Evolutionary conservation across 202 grass and related monocot species (phyloP), one percentile per base, ranked within the genome.

Genomic region (Carex sylvatica): DNA sequence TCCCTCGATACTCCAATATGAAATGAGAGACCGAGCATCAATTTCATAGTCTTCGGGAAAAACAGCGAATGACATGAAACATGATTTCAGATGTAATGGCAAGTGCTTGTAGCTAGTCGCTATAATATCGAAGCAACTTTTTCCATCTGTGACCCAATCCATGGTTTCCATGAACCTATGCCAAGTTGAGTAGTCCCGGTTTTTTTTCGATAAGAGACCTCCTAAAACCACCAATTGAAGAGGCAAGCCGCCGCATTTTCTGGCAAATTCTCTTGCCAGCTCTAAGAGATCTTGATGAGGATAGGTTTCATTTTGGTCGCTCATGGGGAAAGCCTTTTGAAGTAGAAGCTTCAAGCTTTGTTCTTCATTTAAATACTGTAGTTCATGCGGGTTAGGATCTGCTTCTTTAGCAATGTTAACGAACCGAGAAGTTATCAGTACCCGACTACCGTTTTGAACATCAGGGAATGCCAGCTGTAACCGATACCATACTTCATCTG

Each of bases 11-110:
- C 66, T 76, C 89, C 89, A 91, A 84, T 86, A 82, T 3, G 55
- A 82, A 61, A 87, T 61, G 54, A 91, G 54, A 6, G 6, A 60
- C 3, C 31, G 60, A 18, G 58, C 61, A 73, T 82, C 60, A 11
- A 91, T 22, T 1, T 13, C 33, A 1, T 15, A 51, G 72, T 72
- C 76, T 0, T 35, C 19, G 2, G 86, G 89, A 6, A 88, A 88
- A 33, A 47, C 67, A 14, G 75, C 33, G 20, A 91, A 78, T n/a
- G 87, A 91, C 3, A 91, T 86, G 55, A 91, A 86, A 40, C 86
- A 91, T 15, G 68, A 78, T 38, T 91, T 88, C 18, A 91, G 16
- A 4, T 84, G 84, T 63, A 76, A 76, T 26, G 86, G 86, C 6
- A 91, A 84, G 51, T 91, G 85, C 13, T 88, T 84, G 0, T 84